Evolutionary conservation across 1,284 basidiomycete genomes (phyloP), one percentile per base, ranked within the genome.

Genomic region (Leccinum variabile): DNA sequence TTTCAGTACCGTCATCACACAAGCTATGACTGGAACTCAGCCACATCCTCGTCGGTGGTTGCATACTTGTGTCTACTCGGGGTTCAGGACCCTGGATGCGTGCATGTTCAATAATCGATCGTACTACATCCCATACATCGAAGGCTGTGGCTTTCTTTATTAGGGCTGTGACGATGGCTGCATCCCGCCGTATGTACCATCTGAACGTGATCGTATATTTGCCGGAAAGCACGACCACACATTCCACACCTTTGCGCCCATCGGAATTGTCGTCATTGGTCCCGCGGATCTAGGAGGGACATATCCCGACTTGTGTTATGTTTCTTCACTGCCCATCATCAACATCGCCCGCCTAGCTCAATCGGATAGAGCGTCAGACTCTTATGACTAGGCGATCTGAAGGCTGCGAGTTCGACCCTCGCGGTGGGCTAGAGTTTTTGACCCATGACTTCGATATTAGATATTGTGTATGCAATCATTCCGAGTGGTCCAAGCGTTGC

Each of bases 321-420:
- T 14, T 28, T 50, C 25, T 50, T 8, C 49, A 28, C 25, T 16
- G 10, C 13, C 9, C 22, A 9, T 28, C 8, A 14, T 25, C 14
- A 8, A 13, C 7, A 46, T 18, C n/a, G 86, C 86, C 87, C 83
- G 87, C 86, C 86, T 89, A 89, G 87, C 87, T 90, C 88, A 89
- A 89, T 90, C 85, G 87, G 87, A 86, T 88, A 90, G 88, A 90
- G 88, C 87, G 85, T 89, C 88, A 88, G 87, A 88, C 88, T 89
- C 76, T 78, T 75, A 78, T n/a, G 54, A 64, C 70, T 72, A 71
- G 71, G 74, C 68, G 67, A 87, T 89, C 87, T 89, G 89, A 91
- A 90, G 89, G 89, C 88, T 91, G 89, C 87, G 87, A 90, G 89
- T 91, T 91, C 89, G 89, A 91, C 88, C 88, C 89, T 90, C 89